These are phyloP conservation scores for Debaryomyces sp. DNA, from an alignment of 1,139 yeast species.

Conservation along the genomic window DNA sequence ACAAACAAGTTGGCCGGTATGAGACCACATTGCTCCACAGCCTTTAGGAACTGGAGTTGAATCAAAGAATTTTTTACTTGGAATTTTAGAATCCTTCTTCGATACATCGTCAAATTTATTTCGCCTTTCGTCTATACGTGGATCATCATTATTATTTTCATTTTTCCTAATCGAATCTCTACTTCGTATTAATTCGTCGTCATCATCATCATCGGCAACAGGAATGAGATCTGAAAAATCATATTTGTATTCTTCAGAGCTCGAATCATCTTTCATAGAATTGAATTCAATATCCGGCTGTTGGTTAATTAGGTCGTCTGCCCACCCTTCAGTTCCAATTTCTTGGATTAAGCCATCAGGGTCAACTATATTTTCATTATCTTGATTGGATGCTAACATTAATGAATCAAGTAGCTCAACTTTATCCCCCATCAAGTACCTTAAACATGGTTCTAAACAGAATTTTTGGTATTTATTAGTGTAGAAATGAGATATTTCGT, in stretches of 20 bases:
- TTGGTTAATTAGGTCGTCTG: constrained; percentile 45
- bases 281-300: constrained; percentile 35
- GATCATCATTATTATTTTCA: constrained; percentile 10
- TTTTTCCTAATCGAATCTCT: constrained; percentile 18
- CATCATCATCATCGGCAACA: constrained; percentile 26
- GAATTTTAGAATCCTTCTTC: constrained; percentile 5
- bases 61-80: constrained; percentile 46
- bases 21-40: constrained; percentile 90
- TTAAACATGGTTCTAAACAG: constrained; percentile 79
- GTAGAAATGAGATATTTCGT: constrained; percentile 58
- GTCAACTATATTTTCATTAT: constrained; percentile 19
- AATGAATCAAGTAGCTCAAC: constrained; percentile 50
- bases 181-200: constrained; percentile 26
- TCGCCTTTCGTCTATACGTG: constrained; percentile 20
- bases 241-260: constrained; percentile 33
- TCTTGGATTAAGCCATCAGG: constrained; percentile 29
- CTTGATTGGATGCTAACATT: constrained; percentile 24
- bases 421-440: constrained; percentile 82
- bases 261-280: constrained; percentile 26
- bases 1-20: constrained; percentile 76
- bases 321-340: constrained; percentile 49
- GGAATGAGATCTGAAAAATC: constrained; percentile 39
- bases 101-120: constrained; percentile 18
- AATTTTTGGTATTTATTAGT: constrained; percentile 58
- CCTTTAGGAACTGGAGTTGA: constrained; percentile 91